Percentiles rank a stretch among this genome's conserved stretches.
Conservation (phyloP, 805 yeast genomes). For the Candida succiphila region DNA sequence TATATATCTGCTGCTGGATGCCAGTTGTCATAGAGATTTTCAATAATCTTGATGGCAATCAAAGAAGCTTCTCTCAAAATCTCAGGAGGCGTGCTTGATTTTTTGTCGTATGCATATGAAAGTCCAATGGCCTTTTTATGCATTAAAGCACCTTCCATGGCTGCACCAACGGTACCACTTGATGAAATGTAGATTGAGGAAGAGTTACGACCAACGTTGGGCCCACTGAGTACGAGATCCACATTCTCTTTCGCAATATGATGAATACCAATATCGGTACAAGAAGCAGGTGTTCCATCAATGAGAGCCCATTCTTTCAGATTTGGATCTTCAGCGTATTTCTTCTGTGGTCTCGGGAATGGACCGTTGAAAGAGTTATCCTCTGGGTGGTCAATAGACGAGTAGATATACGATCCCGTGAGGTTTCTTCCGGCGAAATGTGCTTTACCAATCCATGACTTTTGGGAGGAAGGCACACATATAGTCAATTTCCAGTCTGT, state of each 20-base stretch:
- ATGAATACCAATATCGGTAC: conserved; percentile 82
- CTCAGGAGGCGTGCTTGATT: conserved; percentile 34
- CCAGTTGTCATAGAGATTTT: conserved; percentile 54
- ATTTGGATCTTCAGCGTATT: conserved; percentile 25
- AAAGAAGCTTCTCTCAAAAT: conserved; percentile 56
- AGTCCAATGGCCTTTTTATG: conserved; percentile 69
- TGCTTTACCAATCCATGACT: conserved; percentile 98
- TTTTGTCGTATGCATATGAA: conserved; percentile 68
- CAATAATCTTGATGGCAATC: conserved; percentile 53
- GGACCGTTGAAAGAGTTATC: conserved; percentile 62
- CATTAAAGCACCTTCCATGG: conserved; percentile 81
- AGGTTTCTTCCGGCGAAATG: conserved; percentile 75
- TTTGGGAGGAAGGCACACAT: conserved; percentile 74
- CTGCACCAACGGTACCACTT: conserved; percentile 95
- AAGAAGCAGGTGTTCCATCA: conserved; percentile 94
- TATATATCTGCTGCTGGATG: conserved; percentile 53
- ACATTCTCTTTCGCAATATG: conserved; percentile 56
- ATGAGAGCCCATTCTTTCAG: conserved; percentile 77
- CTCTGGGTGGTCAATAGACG: conserved; percentile 31
- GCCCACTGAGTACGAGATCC: conserved; percentile 88
- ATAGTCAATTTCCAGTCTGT: conserved; percentile 84
- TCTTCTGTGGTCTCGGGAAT: conserved; percentile 38
- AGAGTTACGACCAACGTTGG: conserved; percentile 91
- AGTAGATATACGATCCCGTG: conserved; percentile 54
- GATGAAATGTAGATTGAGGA: conserved; percentile 82